Base-by-base conservation (phyloP, 129 eudicot genomes). In the Solidago caesia region DNA sequence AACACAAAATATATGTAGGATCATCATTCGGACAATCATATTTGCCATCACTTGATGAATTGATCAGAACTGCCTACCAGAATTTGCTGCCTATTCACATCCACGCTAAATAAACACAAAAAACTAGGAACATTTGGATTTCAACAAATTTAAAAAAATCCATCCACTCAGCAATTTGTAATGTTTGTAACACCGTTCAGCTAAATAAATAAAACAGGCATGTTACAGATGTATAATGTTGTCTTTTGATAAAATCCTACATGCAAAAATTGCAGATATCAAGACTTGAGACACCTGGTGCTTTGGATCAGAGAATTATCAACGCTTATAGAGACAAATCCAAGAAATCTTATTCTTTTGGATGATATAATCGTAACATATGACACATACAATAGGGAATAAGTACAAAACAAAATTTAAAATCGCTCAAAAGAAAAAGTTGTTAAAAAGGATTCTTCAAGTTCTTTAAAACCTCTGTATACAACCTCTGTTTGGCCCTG, bases 401-500 rank as follows among this genome's bases (percentile, higher is more conserved):
- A 67, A 47, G 67, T 57, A 43, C 45, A 43, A 72, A 79, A 43
- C 4, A 51, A 56, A 41, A 58, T 42, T 90, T 79, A 92, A 75
- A 89, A 92, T 27, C 88, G 88, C 65, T 88, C 85, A 27, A 84
- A 91, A 13, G 87, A 86, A 77, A 69, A 85, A 49, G 91, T 89
- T 68, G 87, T 82, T 64, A 85, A 39, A 29, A 95, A 89, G 5
- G 99, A 95, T 79, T 95, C 99, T 84, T 95, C 99, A 48, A 95
- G 89, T 76, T 95, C 97, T 51, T 94, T 85, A 15, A 95, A 91
- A 9, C 97, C 99, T 63, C 88, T 70, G 75, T 81, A 95, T 10
- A 91, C 90, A 14, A 87, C 72, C 21, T 91, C 97, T 12, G 89
- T 91, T 82, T 88, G 91, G 81, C 56, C 85, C 75, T 79, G 90